These are phyloP conservation scores for Austroboletus festivus DNA, from an alignment of 768 basidiomycete species.

Conservation along the genomic window DNA sequence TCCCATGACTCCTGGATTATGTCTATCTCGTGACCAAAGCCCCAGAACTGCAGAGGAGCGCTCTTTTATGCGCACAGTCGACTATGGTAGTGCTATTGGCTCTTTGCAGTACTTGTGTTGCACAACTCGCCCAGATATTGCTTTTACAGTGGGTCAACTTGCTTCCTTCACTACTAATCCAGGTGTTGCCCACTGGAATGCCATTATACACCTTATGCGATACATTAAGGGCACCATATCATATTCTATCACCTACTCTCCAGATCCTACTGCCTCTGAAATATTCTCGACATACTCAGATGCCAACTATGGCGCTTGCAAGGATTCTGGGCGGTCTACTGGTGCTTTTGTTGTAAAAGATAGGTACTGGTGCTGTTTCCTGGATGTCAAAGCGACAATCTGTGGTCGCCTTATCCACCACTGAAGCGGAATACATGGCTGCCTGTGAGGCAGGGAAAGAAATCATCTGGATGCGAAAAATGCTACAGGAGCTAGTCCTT, in stretches of 20 bases:
- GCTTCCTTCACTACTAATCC: too few relatives aligned
- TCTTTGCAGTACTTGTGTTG: too few relatives aligned
- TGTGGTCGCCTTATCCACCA: too few relatives aligned
- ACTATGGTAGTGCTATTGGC: slow-evolving; percentile 9
- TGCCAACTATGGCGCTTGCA: slow-evolving; percentile 1
- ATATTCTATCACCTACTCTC: not conserved
- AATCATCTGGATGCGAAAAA: slow-evolving; percentile 26
- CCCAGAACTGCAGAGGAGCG: not conserved
- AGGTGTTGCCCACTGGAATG: too few relatives aligned
- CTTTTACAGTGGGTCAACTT: too few relatives aligned
- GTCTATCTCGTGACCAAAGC: not conserved
- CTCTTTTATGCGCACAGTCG: slow-evolving; percentile 5
- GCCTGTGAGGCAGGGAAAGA: slow-evolving; percentile 8
- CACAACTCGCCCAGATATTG: too few relatives aligned
- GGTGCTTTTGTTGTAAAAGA: not conserved
- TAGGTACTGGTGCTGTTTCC: slow-evolving; percentile 21
- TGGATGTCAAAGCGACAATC: too few relatives aligned
- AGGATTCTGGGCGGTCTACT: not conserved
- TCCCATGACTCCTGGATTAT: not conserved
- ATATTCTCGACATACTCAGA: not conserved
- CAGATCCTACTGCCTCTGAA: too few relatives aligned
- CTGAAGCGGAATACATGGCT: too few relatives aligned
- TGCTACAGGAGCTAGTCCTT: slow-evolving; percentile 17
- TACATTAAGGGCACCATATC: slow-evolving; percentile 3
- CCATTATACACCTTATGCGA: slow-evolving; percentile 2